Conservation (phyloP, 352 stramenopile genomes). For the Phytopythium oedochilum region DNA sequence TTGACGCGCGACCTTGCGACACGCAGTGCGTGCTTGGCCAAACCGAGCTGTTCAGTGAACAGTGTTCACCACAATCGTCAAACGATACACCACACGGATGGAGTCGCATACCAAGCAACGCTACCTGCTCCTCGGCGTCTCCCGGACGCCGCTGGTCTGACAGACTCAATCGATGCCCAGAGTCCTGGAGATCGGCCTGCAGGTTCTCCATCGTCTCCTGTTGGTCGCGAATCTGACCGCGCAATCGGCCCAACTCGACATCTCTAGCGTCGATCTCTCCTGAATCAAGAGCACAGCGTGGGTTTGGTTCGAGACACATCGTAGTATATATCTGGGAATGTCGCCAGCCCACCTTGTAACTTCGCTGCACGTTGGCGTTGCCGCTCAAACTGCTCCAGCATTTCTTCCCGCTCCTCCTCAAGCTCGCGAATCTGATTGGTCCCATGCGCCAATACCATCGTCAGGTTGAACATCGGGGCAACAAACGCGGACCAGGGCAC, state of each 20-base stretch:
- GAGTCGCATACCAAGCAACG: not conserved
- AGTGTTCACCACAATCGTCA: not conserved
- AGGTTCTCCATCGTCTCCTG: constrained; percentile 58
- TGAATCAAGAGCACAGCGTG: constrained; percentile 6
- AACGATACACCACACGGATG: not conserved
- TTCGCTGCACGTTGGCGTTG: constrained; percentile 13
- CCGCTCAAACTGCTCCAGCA: constrained; percentile 19
- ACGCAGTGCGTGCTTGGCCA: constrained; percentile 15
- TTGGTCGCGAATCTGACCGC: constrained; percentile 55
- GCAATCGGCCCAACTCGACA: constrained; percentile 29
- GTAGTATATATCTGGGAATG: no score
- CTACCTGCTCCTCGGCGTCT: constrained; percentile 34
- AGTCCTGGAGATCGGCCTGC: constrained; percentile 30
- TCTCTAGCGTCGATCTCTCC: constrained; percentile 36
- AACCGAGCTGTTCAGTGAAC: constrained; percentile 13
- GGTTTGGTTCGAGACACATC: no score
- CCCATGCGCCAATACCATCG: not conserved
- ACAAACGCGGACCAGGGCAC: no score
- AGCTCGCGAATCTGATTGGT: constrained; percentile 14
- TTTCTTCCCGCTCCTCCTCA: constrained; percentile 9
- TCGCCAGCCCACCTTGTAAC: constrained; percentile 21
- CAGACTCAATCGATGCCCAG: not conserved
- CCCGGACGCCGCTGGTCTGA: constrained; percentile 1
- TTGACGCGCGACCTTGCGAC: constrained; percentile 7
- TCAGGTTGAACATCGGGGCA: no score